Evolutionary conservation across 495 filamentous ascomycete species (phyloP).

Genomic region (Rostrohypoxylon terebratum): DNA sequence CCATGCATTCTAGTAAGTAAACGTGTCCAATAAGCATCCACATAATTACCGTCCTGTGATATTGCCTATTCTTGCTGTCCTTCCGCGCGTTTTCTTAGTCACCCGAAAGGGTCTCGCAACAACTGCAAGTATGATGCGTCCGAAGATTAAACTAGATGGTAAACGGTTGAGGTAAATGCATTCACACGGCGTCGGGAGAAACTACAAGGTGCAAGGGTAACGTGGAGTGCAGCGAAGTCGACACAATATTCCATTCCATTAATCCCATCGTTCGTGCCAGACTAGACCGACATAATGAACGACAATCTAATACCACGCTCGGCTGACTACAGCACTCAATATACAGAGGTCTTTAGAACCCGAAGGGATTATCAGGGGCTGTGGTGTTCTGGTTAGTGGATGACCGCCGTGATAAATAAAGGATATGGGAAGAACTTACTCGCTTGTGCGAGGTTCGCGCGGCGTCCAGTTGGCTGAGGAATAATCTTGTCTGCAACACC

Average conservation of each 20-base stretch:
- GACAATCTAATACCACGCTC: neutral
- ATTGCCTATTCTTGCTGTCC: constrained; percentile 10
- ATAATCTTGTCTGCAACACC: constrained; percentile 85
- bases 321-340: constrained; percentile 2
- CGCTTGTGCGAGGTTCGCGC: constrained; percentile 90
- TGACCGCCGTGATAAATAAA: neutral
- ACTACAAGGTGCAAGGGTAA: constrained; percentile 4
- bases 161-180: constrained; percentile 25
- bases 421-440: constrained; percentile 75
- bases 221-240: neutral
- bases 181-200: constrained; percentile 5
- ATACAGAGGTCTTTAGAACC: constrained; percentile 68
- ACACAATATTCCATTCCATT: constrained; percentile 3
- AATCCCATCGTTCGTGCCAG: constrained; percentile 13
- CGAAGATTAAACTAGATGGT: constrained; percentile 13
- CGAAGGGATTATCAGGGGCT: constrained; percentile 95
- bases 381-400: constrained; percentile 30
- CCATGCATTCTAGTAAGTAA: constrained; percentile 37
- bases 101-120: constrained; percentile 1
- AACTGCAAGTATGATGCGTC: constrained; percentile 4
- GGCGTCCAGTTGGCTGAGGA: constrained; percentile 88
- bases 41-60: constrained; percentile 26
- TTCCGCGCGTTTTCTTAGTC: neutral
- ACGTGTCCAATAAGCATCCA: constrained; percentile 28
- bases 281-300: neutral